phyloP scores from a whole-genome alignment of 176 grass and related monocot species.

The Urochloa ruziziensis region DNA sequence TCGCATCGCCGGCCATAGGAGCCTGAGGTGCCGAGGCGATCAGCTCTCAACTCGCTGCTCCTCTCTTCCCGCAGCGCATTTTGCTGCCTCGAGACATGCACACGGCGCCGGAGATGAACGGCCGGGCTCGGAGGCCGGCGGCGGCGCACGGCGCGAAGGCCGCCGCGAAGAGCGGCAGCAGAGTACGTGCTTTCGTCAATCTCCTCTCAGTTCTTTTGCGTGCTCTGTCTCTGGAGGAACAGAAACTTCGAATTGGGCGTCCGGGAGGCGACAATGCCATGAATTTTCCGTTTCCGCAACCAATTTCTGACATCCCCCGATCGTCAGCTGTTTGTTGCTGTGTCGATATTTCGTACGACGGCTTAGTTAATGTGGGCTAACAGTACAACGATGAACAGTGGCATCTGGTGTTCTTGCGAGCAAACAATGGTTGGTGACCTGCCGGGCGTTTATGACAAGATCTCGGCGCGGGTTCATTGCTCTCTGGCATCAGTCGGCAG shows the following conservation, averaged over 20 bases:
- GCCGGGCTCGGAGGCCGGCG: slow-evolving; percentile 32
- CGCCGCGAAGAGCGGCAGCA: slow-evolving; percentile 50
- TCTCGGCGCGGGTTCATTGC: slow-evolving; percentile 45
- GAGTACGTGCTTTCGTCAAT: slow-evolving; percentile 44
- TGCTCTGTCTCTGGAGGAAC: slow-evolving; percentile 27
- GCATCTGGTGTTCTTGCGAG: slow-evolving; percentile 29
- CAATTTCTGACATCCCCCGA: neutral
- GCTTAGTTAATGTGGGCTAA: slow-evolving; percentile 18
- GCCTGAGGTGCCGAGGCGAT: neutral
- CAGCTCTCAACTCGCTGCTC: neutral
- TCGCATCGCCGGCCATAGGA: slow-evolving; percentile 11
- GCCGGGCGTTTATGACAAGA: slow-evolving; percentile 46
- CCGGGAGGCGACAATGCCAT: slow-evolving; percentile 18
- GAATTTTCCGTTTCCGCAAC: neutral
- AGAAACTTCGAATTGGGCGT: slow-evolving; percentile 48
- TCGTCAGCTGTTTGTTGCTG: neutral
- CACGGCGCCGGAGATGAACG: slow-evolving; percentile 41
- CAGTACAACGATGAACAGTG: slow-evolving; percentile 27
- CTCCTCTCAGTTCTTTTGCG: neutral
- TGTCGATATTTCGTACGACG: neutral
- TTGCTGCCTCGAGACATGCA: neutral
- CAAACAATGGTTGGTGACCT: slow-evolving; percentile 8
- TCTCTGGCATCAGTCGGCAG: slow-evolving; percentile 34
- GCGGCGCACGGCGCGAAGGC: slow-evolving; percentile 3
- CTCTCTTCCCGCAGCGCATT: neutral